Base-by-base conservation (phyloP, 2,329 filamentous ascomycete species). In the Colletotrichum melonis region DNA sequence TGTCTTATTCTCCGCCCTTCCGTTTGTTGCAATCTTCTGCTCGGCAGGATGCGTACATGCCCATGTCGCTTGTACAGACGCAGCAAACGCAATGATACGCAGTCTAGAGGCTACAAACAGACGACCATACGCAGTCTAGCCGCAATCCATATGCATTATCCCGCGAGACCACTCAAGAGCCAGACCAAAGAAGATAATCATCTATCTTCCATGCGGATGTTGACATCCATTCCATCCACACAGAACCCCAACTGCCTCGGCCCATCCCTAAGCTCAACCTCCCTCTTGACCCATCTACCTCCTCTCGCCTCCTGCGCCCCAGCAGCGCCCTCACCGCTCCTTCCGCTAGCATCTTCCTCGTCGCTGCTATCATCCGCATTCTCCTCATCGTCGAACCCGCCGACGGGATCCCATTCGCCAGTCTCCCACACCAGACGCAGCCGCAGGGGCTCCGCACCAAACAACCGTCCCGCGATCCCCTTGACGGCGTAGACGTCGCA, bases 351-450 rank as follows among this genome's bases (percentile, higher is more conserved):
- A 19, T 87, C 86, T 35, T 88, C 86, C 7, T 88, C 88, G 35
- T 89, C 88, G 58, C 87, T 88, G 76, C 85, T 87, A 58, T 86
- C 86, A 74, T 86, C 87, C 76, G 83, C 85, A 26, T 88, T 88
- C 14, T 77, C 79, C 35, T 88, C 87, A 5, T 90, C 87, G 74
- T 91, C 88, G 76, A 91, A 89, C 74, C 89, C 88, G 9, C 88
- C 88, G 0, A 95, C 91, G 0, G 94, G 94, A 81, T 98, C 95
- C 91, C 93, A 94, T 81, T 98, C 95, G 24, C 94, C 94, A 9
- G 95, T 98, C 84, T 98, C 95, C 93, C 94, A 97, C 0, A 97
- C 84, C 62, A 98, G 81, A 54, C 87, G 88, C 73, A 96, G 84
- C 55, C 84, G 83, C 75, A 94, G 86, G 0, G 95, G 93, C 59